Conservation (phyloP, 352 stramenopile species). For the Elongisporangium undulatum region DNA sequence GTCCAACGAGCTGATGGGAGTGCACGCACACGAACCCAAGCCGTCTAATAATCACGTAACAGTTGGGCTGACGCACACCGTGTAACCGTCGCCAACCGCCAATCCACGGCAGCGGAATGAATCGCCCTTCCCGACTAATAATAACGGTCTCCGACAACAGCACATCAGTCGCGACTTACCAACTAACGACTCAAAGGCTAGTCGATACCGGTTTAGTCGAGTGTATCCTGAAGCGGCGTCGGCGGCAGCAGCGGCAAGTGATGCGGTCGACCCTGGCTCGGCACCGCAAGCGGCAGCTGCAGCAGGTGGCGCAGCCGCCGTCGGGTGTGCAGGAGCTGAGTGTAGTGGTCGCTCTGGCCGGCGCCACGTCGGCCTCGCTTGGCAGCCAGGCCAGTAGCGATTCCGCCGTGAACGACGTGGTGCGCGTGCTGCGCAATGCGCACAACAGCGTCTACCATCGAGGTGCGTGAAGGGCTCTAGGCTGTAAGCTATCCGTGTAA, state of each 20-base stretch:
- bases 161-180: too few relatives aligned
- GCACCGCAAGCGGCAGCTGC: conserved; percentile 49
- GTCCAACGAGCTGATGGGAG: neutral
- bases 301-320: conserved; percentile 48
- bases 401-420: conserved; percentile 18
- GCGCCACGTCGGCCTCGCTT: conserved; percentile 8
- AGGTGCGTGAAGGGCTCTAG: conserved; percentile 11
- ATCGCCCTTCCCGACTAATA: too few relatives aligned
- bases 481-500: neutral
- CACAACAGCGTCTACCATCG: conserved; percentile 70
- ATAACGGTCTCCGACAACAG: neutral
- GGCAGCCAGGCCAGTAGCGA: neutral
- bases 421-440: conserved; percentile 47
- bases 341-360: conserved; percentile 24
- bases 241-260: neutral
- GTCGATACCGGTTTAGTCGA: neutral
- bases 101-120: neutral
- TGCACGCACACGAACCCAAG: too few relatives aligned
- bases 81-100: neutral
- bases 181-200: neutral
- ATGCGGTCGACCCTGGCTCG: conserved; percentile 44
- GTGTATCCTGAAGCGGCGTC: neutral
- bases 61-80: neutral
- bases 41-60: neutral
- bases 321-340: conserved; percentile 28